These are phyloP conservation scores for Trichomonas tenax DNA, from an alignment of 208 protist species.

Conservation along the genomic window DNA sequence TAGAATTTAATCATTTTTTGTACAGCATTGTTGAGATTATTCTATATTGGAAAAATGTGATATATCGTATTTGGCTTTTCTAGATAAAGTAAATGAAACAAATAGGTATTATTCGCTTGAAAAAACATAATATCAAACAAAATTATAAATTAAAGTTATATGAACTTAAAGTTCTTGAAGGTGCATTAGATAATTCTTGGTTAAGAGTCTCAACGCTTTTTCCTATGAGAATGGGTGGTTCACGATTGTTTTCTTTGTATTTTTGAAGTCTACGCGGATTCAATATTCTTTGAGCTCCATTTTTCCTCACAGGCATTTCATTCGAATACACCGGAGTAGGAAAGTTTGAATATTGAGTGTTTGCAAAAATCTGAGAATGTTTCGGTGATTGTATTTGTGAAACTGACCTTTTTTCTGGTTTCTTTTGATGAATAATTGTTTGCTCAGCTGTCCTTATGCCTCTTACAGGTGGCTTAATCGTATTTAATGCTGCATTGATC, in stretches of 20 bases:
- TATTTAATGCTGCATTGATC: neutral
- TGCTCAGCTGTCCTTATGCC: neutral
- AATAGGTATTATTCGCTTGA: too few relatives aligned
- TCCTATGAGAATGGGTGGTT: neutral
- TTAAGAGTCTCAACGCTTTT: neutral
- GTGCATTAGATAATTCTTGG: neutral
- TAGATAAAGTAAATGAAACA: too few relatives aligned
- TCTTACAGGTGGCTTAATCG: neutral
- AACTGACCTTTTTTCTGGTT: neutral
- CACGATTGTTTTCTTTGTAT: neutral
- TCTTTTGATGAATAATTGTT: neutral
- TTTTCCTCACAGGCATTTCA: neutral
- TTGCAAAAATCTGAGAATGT: neutral
- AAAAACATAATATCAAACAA: too few relatives aligned
- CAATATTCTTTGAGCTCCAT: neutral
- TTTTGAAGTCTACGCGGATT: neutral
- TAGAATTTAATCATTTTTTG: too few relatives aligned
- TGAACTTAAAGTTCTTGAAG: neutral
- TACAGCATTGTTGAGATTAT: too few relatives aligned
- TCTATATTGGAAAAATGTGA: too few relatives aligned
- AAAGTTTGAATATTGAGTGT: neutral
- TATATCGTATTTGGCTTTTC: too few relatives aligned
- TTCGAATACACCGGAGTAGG: neutral
- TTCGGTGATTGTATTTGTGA: neutral
- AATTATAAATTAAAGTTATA: slow-evolving; percentile 10